These are phyloP conservation scores for Aschersonia sp. DNA, from an alignment of 2,329 filamentous ascomycete genomes.

Conservation along the genomic window DNA sequence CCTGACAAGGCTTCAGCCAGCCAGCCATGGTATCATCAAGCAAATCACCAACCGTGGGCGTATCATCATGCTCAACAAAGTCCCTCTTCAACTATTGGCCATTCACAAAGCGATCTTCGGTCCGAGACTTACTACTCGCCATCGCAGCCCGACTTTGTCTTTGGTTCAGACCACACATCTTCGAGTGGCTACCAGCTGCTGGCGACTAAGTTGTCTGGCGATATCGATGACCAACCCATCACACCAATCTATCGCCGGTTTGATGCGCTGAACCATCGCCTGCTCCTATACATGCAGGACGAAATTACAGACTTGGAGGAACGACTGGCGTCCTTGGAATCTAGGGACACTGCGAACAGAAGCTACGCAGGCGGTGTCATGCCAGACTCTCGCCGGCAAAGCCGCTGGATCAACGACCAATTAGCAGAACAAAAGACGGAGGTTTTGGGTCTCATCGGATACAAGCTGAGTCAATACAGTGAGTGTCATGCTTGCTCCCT, in stretches of 20 bases:
- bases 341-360: constrained; percentile 33
- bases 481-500: constrained; percentile 11
- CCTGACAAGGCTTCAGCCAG: neutral
- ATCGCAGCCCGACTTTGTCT: neutral
- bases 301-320: constrained; percentile 72
- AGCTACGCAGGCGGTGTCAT: constrained; percentile 26
- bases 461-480: constrained; percentile 58
- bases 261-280: constrained; percentile 64
- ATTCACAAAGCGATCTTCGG: neutral
- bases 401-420: constrained; percentile 38
- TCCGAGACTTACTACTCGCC: neutral
- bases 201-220: constrained; percentile 32
- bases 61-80: neutral
- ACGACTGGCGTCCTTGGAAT: constrained; percentile 56
- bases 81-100: constrained; percentile 1
- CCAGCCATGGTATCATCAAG: no score
- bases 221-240: constrained; percentile 13
- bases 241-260: constrained; percentile 72
- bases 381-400: constrained; percentile 46
- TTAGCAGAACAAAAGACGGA: constrained; percentile 46
- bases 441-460: constrained; percentile 46
- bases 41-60: no score
- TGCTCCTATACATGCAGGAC: constrained; percentile 74
- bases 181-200: constrained; percentile 49
- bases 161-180: constrained; percentile 7